Evolutionary conservation across 768 basidiomycete genomes (phyloP).

Genomic region (Suillus subaureus): DNA sequence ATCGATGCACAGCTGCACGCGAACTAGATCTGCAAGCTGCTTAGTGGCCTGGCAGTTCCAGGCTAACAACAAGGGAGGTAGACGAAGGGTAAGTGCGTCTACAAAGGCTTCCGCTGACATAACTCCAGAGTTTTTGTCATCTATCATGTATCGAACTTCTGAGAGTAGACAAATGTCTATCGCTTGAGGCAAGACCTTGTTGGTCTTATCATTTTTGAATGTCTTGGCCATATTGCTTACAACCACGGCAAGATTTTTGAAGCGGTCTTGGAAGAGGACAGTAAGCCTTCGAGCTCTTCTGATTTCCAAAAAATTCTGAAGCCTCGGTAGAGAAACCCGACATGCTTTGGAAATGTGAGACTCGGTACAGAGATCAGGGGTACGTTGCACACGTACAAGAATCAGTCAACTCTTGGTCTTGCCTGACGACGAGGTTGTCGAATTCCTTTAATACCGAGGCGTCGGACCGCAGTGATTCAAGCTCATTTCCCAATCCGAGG

Average conservation of each 20-base stretch:
- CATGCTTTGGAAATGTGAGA: not conserved
- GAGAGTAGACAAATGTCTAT: not conserved
- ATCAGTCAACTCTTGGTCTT: not conserved
- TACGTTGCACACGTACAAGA: not conserved
- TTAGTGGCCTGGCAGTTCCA: not conserved
- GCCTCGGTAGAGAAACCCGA: not conserved
- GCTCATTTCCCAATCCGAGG: conserved; percentile 1
- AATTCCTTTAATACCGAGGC: not conserved
- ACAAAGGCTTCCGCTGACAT: not conserved
- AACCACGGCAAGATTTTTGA: not conserved
- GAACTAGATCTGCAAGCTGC: conserved; percentile 2
- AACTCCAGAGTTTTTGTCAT: not conserved
- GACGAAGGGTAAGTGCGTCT: not conserved
- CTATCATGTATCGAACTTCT: not conserved
- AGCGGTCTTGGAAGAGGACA: not conserved
- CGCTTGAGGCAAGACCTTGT: not conserved
- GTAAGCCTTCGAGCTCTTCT: not conserved
- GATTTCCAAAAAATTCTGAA: not conserved
- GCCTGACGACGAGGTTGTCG: not conserved
- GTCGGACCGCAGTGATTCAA: not conserved
- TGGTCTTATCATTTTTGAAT: not conserved
- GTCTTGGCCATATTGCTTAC: not conserved
- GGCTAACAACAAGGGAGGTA: not conserved
- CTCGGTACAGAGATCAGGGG: not conserved
- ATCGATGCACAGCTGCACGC: not conserved